A percentile compares a stretch with the other conserved stretches of the same genome.
Evolutionary conservation across 1,139 yeast species (phyloP).

Genomic region (Meyerozyma guilliermondii): DNA sequence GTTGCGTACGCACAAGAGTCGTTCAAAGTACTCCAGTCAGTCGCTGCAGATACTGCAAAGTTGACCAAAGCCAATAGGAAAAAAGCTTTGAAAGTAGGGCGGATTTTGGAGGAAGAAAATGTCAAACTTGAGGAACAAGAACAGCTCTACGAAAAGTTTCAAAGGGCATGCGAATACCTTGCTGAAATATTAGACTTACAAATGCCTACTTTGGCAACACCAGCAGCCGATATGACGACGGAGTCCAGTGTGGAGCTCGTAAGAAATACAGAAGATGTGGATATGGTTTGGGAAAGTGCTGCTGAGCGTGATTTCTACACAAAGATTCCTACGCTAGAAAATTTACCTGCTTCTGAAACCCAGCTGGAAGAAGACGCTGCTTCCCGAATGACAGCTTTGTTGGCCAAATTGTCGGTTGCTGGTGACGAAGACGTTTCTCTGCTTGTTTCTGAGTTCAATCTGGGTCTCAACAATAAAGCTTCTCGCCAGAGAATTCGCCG

Average conservation of each 20-base stretch:
- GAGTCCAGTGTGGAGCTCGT: slow-evolving; percentile 19
- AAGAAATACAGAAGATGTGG: slow-evolving; percentile 26
- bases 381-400: slow-evolving; percentile 24
- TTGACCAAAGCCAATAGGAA: slow-evolving; percentile 40
- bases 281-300: slow-evolving; percentile 61
- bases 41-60: slow-evolving; percentile 30
- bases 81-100: slow-evolving; percentile 65
- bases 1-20: slow-evolving; percentile 43
- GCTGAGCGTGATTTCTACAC: slow-evolving; percentile 61
- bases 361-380: slow-evolving; percentile 5
- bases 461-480: slow-evolving; percentile 63
- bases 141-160: slow-evolving; percentile 41
- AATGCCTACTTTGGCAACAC: slow-evolving; percentile 25
- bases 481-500: slow-evolving; percentile 58
- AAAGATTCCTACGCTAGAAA: slow-evolving; percentile 23
- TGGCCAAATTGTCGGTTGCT: slow-evolving; percentile 41
- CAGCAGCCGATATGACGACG: slow-evolving; percentile 14
- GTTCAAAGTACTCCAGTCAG: slow-evolving; percentile 27
- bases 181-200: slow-evolving; percentile 34
- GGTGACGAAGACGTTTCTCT: slow-evolving; percentile 49
- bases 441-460: slow-evolving; percentile 53
- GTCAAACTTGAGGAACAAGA: slow-evolving; percentile 34
- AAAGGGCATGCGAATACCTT: slow-evolving; percentile 38
- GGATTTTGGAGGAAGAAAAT: slow-evolving; percentile 48
- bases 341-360: slow-evolving; percentile 22